These are phyloP conservation scores for Lactarius indigo DNA, from an alignment of 768 basidiomycete genomes.

Conservation along the genomic window DNA sequence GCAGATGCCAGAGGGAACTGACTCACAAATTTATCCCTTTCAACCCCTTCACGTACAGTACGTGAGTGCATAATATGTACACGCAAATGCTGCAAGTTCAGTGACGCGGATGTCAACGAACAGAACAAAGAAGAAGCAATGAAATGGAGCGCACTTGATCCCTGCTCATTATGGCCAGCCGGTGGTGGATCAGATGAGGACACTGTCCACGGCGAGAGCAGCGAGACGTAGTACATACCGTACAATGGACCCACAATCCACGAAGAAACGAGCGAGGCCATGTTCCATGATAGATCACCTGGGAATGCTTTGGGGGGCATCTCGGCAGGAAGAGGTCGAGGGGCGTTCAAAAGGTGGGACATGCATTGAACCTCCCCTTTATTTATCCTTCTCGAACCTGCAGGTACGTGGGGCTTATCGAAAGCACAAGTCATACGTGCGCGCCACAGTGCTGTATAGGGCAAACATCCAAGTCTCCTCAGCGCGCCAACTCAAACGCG, in stretches of 20 bases:
- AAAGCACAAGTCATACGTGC: neutral
- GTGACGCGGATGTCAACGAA: neutral
- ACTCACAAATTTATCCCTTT: conserved; percentile 10
- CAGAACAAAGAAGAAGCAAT: no score
- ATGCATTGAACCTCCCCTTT: neutral
- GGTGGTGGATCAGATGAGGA: no score
- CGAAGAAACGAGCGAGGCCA: neutral
- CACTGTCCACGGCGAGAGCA: no score
- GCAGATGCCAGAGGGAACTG: neutral
- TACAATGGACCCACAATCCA: conserved; percentile 18
- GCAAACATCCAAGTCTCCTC: no score
- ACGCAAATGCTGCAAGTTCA: conserved; percentile 16
- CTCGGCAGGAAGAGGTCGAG: neutral
- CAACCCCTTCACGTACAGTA: conserved; percentile 4
- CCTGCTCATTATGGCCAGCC: neutral
- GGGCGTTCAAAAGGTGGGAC: neutral
- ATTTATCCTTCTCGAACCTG: neutral
- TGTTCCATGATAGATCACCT: conserved; percentile 8
- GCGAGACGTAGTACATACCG: neutral
- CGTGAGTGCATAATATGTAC: conserved; percentile 7
- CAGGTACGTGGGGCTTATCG: neutral
- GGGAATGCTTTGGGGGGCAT: conserved; percentile 15
- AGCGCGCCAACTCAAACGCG: neutral
- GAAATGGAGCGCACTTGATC: conserved; percentile 9
- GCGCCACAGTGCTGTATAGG: no score